Evolutionary conservation across 106 monocot species (phyloP), one percentile per base, ranked within the genome.

Genomic region (Dioscorea zingiberensis): DNA sequence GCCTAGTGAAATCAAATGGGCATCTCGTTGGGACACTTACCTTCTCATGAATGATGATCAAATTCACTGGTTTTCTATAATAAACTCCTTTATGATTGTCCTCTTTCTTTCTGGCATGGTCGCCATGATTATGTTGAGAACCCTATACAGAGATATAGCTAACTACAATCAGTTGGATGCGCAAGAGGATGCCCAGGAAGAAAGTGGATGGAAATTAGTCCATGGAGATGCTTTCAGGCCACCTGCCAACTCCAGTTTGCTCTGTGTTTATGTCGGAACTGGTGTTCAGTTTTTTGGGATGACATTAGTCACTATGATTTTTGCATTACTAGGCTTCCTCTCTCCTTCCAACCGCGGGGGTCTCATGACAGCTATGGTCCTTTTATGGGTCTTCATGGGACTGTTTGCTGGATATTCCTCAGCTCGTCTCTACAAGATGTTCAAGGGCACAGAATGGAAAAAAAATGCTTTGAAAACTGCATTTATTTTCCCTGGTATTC

Each of bases 41-140:
- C 83, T 84, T 24, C 68, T 84, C 59, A 79, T 79, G 71, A 84
- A 67, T 59, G 83, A 84, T 59, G 71, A 79, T 55, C 83, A 84
- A 56, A 79, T 84, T 26, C 83, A 84, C 63, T 84, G 83, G 83
- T 84, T 84, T 70, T 84, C 83, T 11, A 83, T 83, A 32, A 75
- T 83, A 29, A 83, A 83, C 72, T 83, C 83, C 21, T 44, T 83
- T 49, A 78, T 83, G 83, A 79, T 83, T 27, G 83, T 83, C 18
- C 75, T 79, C 15, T 83, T 83, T 71, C 75, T 83, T 17, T 83
- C 83, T 58, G 83, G 83, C 48, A 79, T 83, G 83, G 79, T 83
- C 0, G 83, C 79, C 56, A 83, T 83, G 83, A 83, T 83, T 28
- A 83, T 83, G 83, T 71, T 83, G 75, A 71, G 83, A 49, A 83